phyloP scores from a whole-genome alignment of 2,329 filamentous ascomycete genomes.

The Aspergillus uvarum region DNA sequence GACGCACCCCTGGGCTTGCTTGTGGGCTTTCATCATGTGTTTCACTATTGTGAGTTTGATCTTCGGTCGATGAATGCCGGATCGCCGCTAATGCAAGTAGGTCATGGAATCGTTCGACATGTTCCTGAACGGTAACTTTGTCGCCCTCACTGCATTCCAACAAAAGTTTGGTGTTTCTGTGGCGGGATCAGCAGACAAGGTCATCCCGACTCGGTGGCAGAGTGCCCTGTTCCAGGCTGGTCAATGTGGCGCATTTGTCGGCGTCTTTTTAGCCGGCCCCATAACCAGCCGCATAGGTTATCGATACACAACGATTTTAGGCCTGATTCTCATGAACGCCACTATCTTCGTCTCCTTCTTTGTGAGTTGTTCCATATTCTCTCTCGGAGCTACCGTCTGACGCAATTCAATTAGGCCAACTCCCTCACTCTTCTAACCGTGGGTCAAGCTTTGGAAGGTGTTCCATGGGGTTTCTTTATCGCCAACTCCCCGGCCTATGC shows the following conservation, averaged over 20 bases:
- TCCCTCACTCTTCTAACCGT: slow-evolving; percentile 44
- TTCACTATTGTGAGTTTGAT: slow-evolving; percentile 49
- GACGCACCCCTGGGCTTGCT: slow-evolving; percentile 47
- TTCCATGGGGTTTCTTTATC: slow-evolving; percentile 34
- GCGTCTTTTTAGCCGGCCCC: slow-evolving; percentile 61
- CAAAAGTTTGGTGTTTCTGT: slow-evolving; percentile 37
- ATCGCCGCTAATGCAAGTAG: slow-evolving; percentile 24
- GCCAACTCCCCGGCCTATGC: slow-evolving; percentile 32
- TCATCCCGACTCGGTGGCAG: slow-evolving; percentile 51
- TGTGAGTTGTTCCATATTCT: slow-evolving; percentile 27
- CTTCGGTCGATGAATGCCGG: neutral
- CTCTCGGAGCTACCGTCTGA: neutral
- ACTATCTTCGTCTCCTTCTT: slow-evolving; percentile 64
- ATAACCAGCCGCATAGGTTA: slow-evolving; percentile 60
- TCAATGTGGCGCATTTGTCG: slow-evolving; percentile 60
- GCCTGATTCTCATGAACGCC: slow-evolving; percentile 57
- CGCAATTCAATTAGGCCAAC: slow-evolving; percentile 27
- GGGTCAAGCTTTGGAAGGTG: slow-evolving; percentile 31
- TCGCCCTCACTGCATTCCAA: slow-evolving; percentile 45
- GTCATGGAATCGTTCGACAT: slow-evolving; percentile 55
- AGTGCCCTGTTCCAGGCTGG: slow-evolving; percentile 57
- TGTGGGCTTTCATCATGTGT: slow-evolving; percentile 53
- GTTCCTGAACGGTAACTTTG: slow-evolving; percentile 51
- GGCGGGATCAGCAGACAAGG: slow-evolving; percentile 10
- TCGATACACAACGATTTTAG: slow-evolving; percentile 58